phyloP scores from a whole-genome alignment of 306 rosid species.

The Albizia julibrissin region DNA sequence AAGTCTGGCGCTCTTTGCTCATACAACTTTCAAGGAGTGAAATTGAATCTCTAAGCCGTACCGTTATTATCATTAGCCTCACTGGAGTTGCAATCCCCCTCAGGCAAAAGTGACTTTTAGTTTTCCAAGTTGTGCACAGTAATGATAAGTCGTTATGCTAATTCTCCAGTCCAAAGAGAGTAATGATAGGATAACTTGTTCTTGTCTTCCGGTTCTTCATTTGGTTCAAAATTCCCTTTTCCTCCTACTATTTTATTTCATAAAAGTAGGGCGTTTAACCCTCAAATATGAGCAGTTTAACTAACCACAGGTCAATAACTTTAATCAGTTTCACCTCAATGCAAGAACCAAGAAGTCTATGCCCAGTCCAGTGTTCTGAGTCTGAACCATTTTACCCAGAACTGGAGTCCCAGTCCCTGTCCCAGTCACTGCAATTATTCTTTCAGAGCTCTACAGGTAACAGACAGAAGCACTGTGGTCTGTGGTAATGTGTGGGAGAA shows the following conservation, averaged over 20 bases:
- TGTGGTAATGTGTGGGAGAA: conserved; percentile 33
- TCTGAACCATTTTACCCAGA: conserved; percentile 34
- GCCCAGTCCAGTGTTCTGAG: conserved; percentile 19
- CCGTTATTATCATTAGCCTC: conserved; percentile 20
- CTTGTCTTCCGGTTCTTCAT: conserved; percentile 16
- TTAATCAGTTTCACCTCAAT: background rate
- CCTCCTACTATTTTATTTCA: conserved; percentile 2
- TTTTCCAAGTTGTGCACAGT: conserved; percentile 28
- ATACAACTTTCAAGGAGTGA: conserved; percentile 23
- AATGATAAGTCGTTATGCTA: conserved; percentile 11
- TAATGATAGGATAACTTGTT: conserved; percentile 9
- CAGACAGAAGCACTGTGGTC: conserved; percentile 31
- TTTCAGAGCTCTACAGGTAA: conserved; percentile 38
- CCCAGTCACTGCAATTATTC: conserved; percentile 38
- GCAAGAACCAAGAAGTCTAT: conserved; percentile 12
- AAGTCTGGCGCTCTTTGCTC: background rate
- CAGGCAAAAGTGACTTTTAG: conserved; percentile 13
- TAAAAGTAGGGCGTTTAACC: conserved; percentile 8
- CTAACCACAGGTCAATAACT: conserved; percentile 20
- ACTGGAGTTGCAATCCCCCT: conserved; percentile 26
- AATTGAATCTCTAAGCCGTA: conserved; percentile 24
- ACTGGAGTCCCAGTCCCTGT: conserved; percentile 23
- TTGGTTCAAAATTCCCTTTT: conserved; percentile 16
- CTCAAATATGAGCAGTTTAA: conserved; percentile 7
- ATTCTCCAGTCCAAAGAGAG: conserved; percentile 21